Percentiles rank a stretch among this genome's conserved stretches.
These are phyloP conservation scores for Ilex paraguariensis DNA, from an alignment of 305 asterid genomes.

Conservation along the genomic window DNA sequence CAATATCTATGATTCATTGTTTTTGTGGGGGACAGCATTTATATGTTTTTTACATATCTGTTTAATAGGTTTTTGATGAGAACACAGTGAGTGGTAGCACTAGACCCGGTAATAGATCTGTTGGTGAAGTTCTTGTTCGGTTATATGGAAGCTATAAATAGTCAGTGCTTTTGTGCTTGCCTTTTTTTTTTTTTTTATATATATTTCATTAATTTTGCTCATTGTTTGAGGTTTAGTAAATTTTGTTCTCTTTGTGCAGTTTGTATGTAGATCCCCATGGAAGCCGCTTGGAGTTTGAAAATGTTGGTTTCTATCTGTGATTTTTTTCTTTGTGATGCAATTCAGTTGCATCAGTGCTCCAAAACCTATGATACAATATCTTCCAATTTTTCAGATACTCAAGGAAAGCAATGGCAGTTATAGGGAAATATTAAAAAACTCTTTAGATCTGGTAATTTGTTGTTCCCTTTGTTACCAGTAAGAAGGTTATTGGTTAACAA, in stretches of 20 bases:
- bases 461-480: background rate
- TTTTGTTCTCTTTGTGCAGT: background rate
- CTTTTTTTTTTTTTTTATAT: background rate
- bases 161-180: background rate
- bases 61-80: slow-evolving; percentile 15
- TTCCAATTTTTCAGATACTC: background rate
- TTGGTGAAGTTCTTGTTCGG: slow-evolving; percentile 18
- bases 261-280: slow-evolving; percentile 6
- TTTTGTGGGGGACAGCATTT: no score
- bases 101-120: slow-evolving; percentile 5
- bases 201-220: background rate
- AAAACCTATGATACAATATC: background rate
- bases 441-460: background rate
- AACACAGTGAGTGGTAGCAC: slow-evolving; percentile 3
- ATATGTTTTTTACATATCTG: background rate
- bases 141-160: slow-evolving; percentile 13
- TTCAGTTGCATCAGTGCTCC: background rate
- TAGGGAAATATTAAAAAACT: background rate
- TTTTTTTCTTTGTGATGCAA: no score
- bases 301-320: background rate
- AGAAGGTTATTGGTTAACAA: background rate
- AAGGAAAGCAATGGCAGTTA: background rate
- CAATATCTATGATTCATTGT: no score
- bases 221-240: background rate
- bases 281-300: slow-evolving; percentile 3